Evolutionary conservation across 345 rosid genomes (phyloP).

Genomic region (Dimocarpus longan): DNA sequence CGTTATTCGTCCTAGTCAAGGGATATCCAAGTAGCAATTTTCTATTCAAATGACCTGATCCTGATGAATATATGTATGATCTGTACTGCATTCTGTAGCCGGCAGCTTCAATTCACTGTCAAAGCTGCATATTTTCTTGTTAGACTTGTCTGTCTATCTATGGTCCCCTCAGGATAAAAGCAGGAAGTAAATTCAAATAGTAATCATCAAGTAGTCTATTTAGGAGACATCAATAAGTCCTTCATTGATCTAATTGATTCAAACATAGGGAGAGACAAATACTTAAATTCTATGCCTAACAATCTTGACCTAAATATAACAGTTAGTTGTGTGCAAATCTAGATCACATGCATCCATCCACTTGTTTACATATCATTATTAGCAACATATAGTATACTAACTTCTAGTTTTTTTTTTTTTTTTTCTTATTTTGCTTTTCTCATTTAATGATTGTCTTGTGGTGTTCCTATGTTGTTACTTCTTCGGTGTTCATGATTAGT

Average conservation of each 20-base stretch:
- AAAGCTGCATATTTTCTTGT: neutral
- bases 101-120: neutral
- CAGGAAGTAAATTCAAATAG: too few species aligned
- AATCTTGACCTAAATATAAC: neutral
- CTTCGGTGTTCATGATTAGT: too few species aligned
- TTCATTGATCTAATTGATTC: too few species aligned
- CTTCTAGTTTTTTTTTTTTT: neutral
- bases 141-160: neutral
- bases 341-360: neutral
- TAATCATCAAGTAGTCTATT: neutral
- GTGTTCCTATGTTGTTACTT: neutral
- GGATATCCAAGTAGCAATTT: neutral
- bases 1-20: neutral
- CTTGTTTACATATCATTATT: too few species aligned
- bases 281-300: neutral
- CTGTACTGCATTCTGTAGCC: neutral
- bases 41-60: neutral
- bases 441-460: neutral
- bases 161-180: neutral
- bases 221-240: neutral
- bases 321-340: neutral
- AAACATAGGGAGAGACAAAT: neutral
- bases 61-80: neutral
- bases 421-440: neutral
- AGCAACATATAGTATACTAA: too few species aligned